Base-by-base conservation (phyloP, 768 basidiomycete genomes). In the Amanita inopinata region DNA sequence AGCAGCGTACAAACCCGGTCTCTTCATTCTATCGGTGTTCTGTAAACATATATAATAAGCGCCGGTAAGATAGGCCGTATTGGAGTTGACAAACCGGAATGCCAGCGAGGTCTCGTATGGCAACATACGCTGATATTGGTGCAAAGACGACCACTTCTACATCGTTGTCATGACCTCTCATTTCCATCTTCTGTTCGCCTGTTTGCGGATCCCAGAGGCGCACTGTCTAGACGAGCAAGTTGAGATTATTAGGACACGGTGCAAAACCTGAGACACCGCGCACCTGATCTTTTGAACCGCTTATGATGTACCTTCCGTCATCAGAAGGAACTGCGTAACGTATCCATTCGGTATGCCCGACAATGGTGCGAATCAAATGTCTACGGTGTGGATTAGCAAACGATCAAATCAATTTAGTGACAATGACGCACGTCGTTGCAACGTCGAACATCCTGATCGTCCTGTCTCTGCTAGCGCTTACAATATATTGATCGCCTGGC, bases 261-360 rank as follows among this genome's bases (percentile, higher is more conserved):
- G 22, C 14, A 18, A 9, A 33, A 24, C 2, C 34, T 3, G 20
- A 38, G 27, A 51, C 10, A 5, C 22, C 24, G 57, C 76, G 33
- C 55, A 90, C 91, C 56, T 92, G 87, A 61, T 93, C 91, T 56
- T 83, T 88, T 12, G 86, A 90, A 46, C 83, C 83, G 55, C 83
- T 91, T 22, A 82, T 74, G 28, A 90, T 63, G 50, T 84, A 64
- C 48, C 73, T 70, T 18, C 85, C 87, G 53, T 93, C 90, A 33
- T 70, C 69, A 9, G 76, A 80, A 4, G 81, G 80, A 32, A 73
- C 54, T 3, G 72, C 74, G 39, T 65, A 72, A 40, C 90, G 77
- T 12, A 93, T 85, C 91, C 91, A 94, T 50, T 92, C 87, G 8
- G 74, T 64, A 57, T 93, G 89, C 8, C 87, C 78, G 43, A 63